Percentiles rank a stretch among this genome's conserved stretches.
Evolutionary conservation across 73 alveolate species (phyloP).

Genomic region (Symbiodinium pilosum): DNA sequence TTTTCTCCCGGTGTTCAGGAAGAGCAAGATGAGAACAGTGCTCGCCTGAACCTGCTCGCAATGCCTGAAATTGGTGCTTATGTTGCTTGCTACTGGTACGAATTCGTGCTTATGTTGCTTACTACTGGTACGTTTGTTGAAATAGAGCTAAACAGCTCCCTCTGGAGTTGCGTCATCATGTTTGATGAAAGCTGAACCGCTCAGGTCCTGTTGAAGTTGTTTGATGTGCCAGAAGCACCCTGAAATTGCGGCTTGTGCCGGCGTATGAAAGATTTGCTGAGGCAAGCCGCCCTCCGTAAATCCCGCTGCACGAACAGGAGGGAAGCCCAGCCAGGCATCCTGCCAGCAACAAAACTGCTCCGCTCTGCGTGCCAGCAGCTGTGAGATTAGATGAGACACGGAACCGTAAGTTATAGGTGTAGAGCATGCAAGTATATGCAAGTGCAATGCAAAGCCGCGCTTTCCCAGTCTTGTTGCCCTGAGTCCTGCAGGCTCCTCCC

Average conservation of each 20-base stretch:
- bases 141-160: no score
- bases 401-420: no score
- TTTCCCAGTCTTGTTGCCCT: not conserved
- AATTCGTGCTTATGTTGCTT: no score
- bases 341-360: no score
- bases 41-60: not conserved
- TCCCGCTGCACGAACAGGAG: conserved; percentile 70
- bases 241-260: not conserved
- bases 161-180: not conserved
- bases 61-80: not conserved
- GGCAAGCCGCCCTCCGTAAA: conserved; percentile 22
- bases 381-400: no score
- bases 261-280: not conserved
- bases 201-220: not conserved
- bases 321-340: conserved; percentile 73
- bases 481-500: conserved; percentile 24
- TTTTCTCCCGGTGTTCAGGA: not conserved
- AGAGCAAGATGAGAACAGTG: not conserved
- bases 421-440: no score
- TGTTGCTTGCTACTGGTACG: not conserved
- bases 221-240: not conserved
- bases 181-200: not conserved
- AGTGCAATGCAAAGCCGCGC: no score
- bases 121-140: no score
- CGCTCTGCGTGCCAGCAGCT: no score